Conservation (phyloP, 148 eudicot species). For the Spergularia marina region DNA sequence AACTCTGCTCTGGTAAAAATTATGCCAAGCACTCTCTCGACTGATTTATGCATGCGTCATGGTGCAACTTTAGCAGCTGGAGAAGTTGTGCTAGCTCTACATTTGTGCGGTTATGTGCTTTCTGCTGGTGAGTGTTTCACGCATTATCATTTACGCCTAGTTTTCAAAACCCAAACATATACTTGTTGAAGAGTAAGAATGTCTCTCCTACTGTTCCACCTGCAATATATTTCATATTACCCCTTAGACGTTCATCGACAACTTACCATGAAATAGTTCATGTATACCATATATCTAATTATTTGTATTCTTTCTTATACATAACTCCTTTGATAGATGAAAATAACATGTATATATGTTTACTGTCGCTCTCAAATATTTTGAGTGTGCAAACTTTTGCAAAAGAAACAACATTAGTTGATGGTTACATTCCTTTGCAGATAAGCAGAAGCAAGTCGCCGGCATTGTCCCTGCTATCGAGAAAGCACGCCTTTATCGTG, state of each 20-base stretch:
- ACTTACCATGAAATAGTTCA: not conserved
- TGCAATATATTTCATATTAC: not conserved
- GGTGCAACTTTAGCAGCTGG: constrained; percentile 95
- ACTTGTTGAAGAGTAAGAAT: not conserved
- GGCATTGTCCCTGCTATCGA: constrained; percentile 89
- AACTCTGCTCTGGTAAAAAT: constrained; percentile 59
- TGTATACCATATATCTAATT: not conserved
- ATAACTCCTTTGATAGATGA: not conserved
- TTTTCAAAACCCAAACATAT: not conserved
- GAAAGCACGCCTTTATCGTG: constrained; percentile 95
- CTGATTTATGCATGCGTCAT: constrained; percentile 95
- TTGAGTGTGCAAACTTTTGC: not conserved
- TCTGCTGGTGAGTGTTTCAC: constrained; percentile 50
- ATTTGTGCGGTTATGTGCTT: constrained; percentile 56
- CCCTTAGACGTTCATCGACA: not conserved
- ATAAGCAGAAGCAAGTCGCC: constrained; percentile 78
- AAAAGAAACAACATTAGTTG: not conserved
- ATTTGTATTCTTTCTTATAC: not conserved
- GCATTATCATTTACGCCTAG: constrained; percentile 7
- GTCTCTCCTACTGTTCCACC: not conserved
- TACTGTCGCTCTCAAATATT: not conserved
- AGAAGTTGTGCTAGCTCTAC: constrained; percentile 73
- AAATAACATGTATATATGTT: not conserved
- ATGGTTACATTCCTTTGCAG: constrained; percentile 35
- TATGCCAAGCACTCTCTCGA: constrained; percentile 79